phyloP scores from a whole-genome alignment of 2,329 filamentous ascomycete genomes.

The Escovopsis sp. region DNA sequence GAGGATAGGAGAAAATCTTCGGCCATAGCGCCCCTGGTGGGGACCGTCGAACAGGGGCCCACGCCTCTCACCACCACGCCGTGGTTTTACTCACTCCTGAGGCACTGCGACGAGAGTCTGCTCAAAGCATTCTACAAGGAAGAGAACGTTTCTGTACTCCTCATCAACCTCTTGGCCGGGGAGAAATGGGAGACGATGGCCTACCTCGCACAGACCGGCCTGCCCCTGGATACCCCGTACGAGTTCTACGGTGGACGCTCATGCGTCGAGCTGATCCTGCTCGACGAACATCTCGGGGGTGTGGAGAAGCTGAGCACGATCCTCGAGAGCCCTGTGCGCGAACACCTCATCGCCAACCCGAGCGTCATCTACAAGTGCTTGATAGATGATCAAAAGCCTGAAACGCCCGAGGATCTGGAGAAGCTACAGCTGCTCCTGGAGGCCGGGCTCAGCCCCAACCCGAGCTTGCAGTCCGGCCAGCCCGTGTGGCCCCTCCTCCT shows the following conservation, averaged over 20 bases:
- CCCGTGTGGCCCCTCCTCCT: background rate
- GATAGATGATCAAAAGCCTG: background rate
- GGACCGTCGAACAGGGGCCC: too few relatives aligned
- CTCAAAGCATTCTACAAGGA: background rate
- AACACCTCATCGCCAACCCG: background rate
- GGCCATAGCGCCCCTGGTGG: too few relatives aligned
- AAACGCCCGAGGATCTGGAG: too few relatives aligned
- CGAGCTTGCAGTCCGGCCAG: background rate
- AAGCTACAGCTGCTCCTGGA: background rate
- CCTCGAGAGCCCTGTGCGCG: background rate
- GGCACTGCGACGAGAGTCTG: background rate
- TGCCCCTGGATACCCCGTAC: background rate
- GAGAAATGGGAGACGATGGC: background rate
- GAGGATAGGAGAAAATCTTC: too few relatives aligned
- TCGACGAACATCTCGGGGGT: background rate
- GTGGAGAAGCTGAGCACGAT: background rate
- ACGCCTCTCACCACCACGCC: too few relatives aligned
- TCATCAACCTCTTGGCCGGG: background rate
- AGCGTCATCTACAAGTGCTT: background rate
- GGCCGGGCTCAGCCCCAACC: background rate
- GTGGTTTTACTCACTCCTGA: too few relatives aligned
- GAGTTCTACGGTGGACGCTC: background rate
- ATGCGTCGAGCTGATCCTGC: background rate
- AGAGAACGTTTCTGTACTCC: background rate
- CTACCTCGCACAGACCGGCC: slow-evolving; percentile 1